A percentile compares a stretch with the other conserved stretches of the same genome.
Conservation (phyloP, 2,329 filamentous ascomycete species). For the Cladosporium halotolerans region DNA sequence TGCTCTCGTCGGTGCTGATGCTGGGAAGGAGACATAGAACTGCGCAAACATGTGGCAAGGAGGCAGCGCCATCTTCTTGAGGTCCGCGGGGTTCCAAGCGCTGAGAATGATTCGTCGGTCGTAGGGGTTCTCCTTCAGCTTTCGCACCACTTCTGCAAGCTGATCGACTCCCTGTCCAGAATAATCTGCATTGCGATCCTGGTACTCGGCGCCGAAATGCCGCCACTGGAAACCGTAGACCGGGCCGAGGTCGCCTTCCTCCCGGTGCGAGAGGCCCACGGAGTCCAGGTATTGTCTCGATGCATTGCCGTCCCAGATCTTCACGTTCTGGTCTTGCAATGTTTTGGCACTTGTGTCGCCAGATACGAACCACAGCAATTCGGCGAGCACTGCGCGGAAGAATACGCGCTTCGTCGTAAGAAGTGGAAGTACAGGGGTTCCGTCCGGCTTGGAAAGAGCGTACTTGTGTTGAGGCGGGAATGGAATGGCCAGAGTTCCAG, state of each 20-base stretch:
- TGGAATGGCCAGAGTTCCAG: constrained; percentile 84
- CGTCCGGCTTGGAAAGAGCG: constrained; percentile 57
- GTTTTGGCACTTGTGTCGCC: constrained; percentile 74
- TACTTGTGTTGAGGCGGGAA: constrained; percentile 84
- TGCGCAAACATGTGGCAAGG: constrained; percentile 98
- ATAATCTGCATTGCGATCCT: constrained; percentile 74
- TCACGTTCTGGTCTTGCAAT: constrained; percentile 73
- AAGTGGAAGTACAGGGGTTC: constrained; percentile 72
- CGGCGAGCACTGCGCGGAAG: constrained; percentile 77
- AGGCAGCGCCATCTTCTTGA: constrained; percentile 82
- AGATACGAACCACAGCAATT: constrained; percentile 92
- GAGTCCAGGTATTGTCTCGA: constrained; percentile 83
- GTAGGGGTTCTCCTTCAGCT: constrained; percentile 75
- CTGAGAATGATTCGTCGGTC: constrained; percentile 84
- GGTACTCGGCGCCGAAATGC: constrained; percentile 90
- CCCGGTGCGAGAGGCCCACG: constrained; percentile 73
- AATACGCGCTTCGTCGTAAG: constrained; percentile 98
- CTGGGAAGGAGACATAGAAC: constrained; percentile 79
- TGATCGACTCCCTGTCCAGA: constrained; percentile 86
- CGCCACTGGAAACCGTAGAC: constrained; percentile 99
- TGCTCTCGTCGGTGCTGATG: constrained; percentile 19
- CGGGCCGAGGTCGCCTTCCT: constrained; percentile 82
- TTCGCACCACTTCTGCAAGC: constrained; percentile 80
- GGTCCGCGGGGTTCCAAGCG: constrained; percentile 88
- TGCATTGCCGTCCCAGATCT: constrained; percentile 98